Conservation (phyloP, 2,329 filamentous ascomycete species). For the Neopestalotiopsis clavispora region DNA sequence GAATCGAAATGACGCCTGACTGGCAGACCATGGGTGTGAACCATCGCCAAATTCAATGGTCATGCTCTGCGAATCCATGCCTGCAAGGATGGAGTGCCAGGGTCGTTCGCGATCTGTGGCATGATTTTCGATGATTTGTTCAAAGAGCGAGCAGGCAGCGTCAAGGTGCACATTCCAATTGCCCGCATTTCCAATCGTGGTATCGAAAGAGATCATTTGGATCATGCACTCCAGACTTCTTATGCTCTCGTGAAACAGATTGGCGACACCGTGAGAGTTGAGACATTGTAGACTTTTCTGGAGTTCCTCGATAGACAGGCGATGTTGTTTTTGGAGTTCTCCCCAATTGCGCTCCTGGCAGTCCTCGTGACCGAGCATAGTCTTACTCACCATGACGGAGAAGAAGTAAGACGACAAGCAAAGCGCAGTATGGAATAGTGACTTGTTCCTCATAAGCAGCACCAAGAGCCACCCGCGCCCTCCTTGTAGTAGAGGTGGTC, state of each 20-base stretch:
- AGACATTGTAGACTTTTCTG: slow-evolving; percentile 44
- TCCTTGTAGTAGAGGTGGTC: slow-evolving; percentile 58
- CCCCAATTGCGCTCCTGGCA: slow-evolving; percentile 41
- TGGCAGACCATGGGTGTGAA: slow-evolving; percentile 46
- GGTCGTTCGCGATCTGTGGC: slow-evolving; percentile 16
- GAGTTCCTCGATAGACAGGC: slow-evolving; percentile 49
- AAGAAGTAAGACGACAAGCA: slow-evolving; percentile 64
- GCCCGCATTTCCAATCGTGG: slow-evolving; percentile 47
- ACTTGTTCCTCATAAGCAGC: slow-evolving; percentile 59
- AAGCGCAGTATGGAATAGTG: slow-evolving; percentile 61
- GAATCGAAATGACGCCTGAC: slow-evolving; percentile 53
- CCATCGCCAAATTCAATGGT: slow-evolving; percentile 24
- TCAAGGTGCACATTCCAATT: slow-evolving; percentile 57
- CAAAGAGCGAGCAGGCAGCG: slow-evolving; percentile 54
- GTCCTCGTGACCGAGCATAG: slow-evolving; percentile 37
- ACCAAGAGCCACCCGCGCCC: slow-evolving; percentile 66
- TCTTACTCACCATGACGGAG: slow-evolving; percentile 46
- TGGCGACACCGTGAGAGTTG: slow-evolving; percentile 35
- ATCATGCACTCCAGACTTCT: slow-evolving; percentile 55
- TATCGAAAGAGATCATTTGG: slow-evolving; percentile 59
- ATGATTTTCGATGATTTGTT: slow-evolving; percentile 45
- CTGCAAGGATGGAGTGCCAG: slow-evolving; percentile 42
- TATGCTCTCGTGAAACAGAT: slow-evolving; percentile 39
- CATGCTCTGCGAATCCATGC: slow-evolving; percentile 23
- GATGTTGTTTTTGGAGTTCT: slow-evolving; percentile 49